These are phyloP conservation scores for Phytophthora cryptogea DNA, from an alignment of 352 stramenopile genomes.

Conservation along the genomic window DNA sequence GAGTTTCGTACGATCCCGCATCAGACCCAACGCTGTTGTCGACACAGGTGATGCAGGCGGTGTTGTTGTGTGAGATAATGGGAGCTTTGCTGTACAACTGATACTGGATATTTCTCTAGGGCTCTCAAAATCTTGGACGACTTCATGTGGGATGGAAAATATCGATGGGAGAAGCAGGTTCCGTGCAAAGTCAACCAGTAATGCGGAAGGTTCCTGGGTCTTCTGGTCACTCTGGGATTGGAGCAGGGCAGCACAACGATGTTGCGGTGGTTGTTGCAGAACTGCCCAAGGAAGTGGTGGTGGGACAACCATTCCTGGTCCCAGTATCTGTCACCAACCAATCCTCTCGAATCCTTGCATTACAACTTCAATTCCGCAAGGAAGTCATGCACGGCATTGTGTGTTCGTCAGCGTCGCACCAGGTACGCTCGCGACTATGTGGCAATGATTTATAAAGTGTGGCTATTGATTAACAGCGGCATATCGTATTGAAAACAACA, in stretches of 20 bases:
- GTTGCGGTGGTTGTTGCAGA: slow-evolving; percentile 51
- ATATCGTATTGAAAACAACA: slow-evolving; percentile 20
- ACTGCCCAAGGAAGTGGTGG: slow-evolving; percentile 50
- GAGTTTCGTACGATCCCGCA: slow-evolving; percentile 46
- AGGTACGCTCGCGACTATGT: slow-evolving; percentile 41
- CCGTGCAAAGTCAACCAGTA: slow-evolving; percentile 80
- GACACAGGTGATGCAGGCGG: slow-evolving; percentile 32
- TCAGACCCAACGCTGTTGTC: slow-evolving; percentile 39
- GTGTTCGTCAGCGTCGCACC: slow-evolving; percentile 71
- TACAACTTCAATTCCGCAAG: slow-evolving; percentile 84
- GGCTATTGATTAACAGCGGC: too few species aligned
- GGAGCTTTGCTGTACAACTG: neutral
- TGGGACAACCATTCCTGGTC: slow-evolving; percentile 59
- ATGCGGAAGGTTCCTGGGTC: slow-evolving; percentile 51
- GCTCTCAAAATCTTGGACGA: slow-evolving; percentile 67
- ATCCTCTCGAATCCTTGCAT: slow-evolving; percentile 51
- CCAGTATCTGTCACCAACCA: slow-evolving; percentile 70
- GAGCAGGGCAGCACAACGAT: slow-evolving; percentile 29
- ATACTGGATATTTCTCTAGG: slow-evolving; percentile 23
- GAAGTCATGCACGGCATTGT: slow-evolving; percentile 73
- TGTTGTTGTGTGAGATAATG: neutral
- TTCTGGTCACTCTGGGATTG: slow-evolving; percentile 7
- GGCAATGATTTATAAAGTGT: neutral
- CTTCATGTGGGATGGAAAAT: slow-evolving; percentile 87
- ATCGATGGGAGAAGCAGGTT: slow-evolving; percentile 77